These are phyloP conservation scores for Backusella mclennaniae DNA, from an alignment of 192 early-diverging fungal species.

Conservation along the genomic window DNA sequence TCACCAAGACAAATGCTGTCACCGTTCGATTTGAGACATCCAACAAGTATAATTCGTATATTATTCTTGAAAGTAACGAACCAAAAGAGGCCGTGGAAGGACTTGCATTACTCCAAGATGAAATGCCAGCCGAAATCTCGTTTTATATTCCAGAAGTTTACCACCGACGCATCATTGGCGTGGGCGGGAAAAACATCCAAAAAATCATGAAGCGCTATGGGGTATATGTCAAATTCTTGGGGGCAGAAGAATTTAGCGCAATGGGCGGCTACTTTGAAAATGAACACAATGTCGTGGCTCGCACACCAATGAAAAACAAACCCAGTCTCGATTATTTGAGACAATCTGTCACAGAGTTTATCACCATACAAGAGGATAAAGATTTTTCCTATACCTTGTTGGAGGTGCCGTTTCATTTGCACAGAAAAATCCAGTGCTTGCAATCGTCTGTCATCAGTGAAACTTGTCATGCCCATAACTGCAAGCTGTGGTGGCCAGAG, in stretches of 20 bases:
- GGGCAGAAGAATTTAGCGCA: slow-evolving; percentile 67
- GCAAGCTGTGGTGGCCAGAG: slow-evolving; percentile 60
- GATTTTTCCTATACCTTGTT: slow-evolving; percentile 41
- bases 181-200: slow-evolving; percentile 82
- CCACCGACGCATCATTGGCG: slow-evolving; percentile 82
- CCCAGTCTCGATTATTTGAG: slow-evolving; percentile 60
- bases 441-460: slow-evolving; percentile 33
- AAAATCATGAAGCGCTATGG: slow-evolving; percentile 83
- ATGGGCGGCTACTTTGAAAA: slow-evolving; percentile 80
- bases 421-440: slow-evolving; percentile 19
- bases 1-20: slow-evolving; percentile 63
- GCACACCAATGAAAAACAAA: slow-evolving; percentile 75
- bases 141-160: slow-evolving; percentile 76
- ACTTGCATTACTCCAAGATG: slow-evolving; percentile 63
- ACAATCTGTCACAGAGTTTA: slow-evolving; percentile 63
- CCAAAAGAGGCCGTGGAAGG: slow-evolving; percentile 59
- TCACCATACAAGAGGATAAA: slow-evolving; percentile 42
- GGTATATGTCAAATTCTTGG: slow-evolving; percentile 82
- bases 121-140: slow-evolving; percentile 76
- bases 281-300: slow-evolving; percentile 78
- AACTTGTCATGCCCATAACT: slow-evolving; percentile 44
- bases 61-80: slow-evolving; percentile 58
- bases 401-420: slow-evolving; percentile 31
- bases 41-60: slow-evolving; percentile 73
- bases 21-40: slow-evolving; percentile 61